Evolutionary conservation across 2,329 filamentous ascomycete species (phyloP).

Genomic region (Botrytis pseudocinerea): DNA sequence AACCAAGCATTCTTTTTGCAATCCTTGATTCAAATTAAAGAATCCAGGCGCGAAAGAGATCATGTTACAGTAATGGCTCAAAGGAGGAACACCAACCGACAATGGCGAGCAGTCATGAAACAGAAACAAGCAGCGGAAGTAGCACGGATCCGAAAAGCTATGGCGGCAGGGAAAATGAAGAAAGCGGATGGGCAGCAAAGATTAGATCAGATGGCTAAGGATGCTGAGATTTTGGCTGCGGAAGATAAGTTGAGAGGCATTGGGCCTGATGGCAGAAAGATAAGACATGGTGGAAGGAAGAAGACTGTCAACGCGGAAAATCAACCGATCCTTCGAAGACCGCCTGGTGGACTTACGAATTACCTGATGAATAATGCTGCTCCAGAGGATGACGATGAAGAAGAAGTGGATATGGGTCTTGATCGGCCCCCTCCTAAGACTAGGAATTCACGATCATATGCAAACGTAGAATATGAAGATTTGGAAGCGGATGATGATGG

Average conservation of each 20-base stretch:
- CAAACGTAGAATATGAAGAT: conserved; percentile 13
- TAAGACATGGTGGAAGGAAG: conserved; percentile 20
- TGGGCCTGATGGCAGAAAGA: conserved; percentile 15
- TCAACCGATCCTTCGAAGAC: conserved; percentile 13
- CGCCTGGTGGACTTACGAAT: conserved; percentile 17
- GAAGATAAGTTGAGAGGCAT: conserved; percentile 16
- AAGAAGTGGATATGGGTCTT: conserved; percentile 1
- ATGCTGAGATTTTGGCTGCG: conserved; percentile 24
- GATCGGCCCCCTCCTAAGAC: not conserved
- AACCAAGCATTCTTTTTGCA: conserved; percentile 60
- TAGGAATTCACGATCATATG: conserved; percentile 2
- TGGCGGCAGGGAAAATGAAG: conserved; percentile 24
- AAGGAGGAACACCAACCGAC: conserved; percentile 35
- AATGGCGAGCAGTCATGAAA: conserved; percentile 30
- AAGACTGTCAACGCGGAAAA: not conserved
- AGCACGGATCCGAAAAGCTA: conserved; percentile 29
- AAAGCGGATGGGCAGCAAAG: conserved; percentile 22
- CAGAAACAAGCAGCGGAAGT: conserved; percentile 28
- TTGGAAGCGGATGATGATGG: conserved; percentile 9
- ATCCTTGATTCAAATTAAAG: conserved; percentile 65
- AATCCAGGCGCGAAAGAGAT: conserved; percentile 63
- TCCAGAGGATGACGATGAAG: not conserved
- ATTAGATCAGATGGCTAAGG: conserved; percentile 32
- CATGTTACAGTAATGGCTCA: conserved; percentile 60
- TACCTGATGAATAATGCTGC: conserved; percentile 16